These are phyloP conservation scores for Colletotrichum echinochloae DNA, from an alignment of 2,329 filamentous ascomycete genomes.

Conservation along the genomic window DNA sequence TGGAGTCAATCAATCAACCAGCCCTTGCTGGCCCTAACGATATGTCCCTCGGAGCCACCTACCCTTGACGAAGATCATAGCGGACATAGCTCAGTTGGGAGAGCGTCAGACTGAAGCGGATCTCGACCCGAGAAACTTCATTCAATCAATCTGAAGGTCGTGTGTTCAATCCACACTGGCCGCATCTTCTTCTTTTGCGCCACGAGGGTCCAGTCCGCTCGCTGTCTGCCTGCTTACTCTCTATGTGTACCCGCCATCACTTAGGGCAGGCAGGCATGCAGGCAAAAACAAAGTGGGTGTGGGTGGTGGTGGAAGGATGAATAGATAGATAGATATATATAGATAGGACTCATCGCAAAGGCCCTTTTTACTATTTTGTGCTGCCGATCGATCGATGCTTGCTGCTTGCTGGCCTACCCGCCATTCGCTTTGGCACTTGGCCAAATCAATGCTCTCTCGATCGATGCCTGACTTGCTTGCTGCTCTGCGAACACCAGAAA, in stretches of 20 bases:
- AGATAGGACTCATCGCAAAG: neutral
- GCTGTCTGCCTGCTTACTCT: neutral
- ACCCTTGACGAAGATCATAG: neutral
- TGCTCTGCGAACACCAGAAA: neutral
- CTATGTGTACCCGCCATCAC: neutral
- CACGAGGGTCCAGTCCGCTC: neutral
- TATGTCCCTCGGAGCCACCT: neutral
- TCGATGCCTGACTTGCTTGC: neutral
- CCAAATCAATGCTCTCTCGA: neutral
- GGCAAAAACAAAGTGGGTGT: too few relatives aligned
- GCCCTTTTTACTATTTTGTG: neutral
- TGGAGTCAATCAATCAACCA: too few relatives aligned
- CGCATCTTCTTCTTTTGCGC: conserved; percentile 29
- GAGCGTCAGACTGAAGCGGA: conserved; percentile 41
- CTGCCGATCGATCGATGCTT: neutral
- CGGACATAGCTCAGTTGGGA: conserved; percentile 41
- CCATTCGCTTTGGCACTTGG: neutral
- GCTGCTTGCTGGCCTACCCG: too few relatives aligned
- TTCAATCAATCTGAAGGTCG: conserved; percentile 39
- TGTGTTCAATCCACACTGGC: conserved; percentile 41
- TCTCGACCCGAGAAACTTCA: conserved; percentile 22
- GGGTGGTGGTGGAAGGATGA: too few relatives aligned
- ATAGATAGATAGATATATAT: neutral
- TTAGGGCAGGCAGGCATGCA: neutral
- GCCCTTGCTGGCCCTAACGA: neutral